Percentiles rank a stretch among this genome's conserved stretches.
These are phyloP conservation scores for Russula olivacea DNA, from an alignment of 768 basidiomycete species.

Conservation along the genomic window DNA sequence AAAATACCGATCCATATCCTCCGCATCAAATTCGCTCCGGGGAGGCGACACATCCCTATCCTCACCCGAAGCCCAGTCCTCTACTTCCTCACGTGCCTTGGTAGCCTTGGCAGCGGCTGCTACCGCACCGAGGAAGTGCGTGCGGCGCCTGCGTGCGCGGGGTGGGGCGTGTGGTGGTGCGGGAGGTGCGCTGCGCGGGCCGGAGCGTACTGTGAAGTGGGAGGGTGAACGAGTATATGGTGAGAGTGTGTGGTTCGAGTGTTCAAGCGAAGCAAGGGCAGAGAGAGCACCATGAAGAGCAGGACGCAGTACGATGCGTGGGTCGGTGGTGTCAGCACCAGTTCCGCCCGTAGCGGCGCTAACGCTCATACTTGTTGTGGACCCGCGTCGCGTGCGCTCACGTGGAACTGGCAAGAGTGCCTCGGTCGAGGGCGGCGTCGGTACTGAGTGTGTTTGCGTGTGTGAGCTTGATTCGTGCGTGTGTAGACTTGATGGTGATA, in stretches of 20 bases:
- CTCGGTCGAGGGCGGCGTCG: constrained; percentile 42
- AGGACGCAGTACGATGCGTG: constrained; percentile 54
- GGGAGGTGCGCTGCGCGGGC: constrained; percentile 48
- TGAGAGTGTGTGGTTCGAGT: constrained; percentile 89
- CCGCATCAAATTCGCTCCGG: constrained; percentile 55
- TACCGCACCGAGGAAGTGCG: constrained; percentile 37
- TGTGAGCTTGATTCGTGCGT: constrained; percentile 47
- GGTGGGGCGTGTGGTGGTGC: constrained; percentile 48
- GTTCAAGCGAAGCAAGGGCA: constrained; percentile 77
- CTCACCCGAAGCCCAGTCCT: constrained; percentile 13
- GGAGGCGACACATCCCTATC: constrained; percentile 24
- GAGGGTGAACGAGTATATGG: constrained; percentile 88
- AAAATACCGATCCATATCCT: constrained; percentile 75
- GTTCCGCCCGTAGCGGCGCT: constrained; percentile 31
- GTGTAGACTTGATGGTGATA: constrained; percentile 47
- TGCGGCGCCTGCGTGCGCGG: constrained; percentile 71
- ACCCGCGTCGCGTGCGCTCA: constrained; percentile 31
- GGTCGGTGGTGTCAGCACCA: constrained; percentile 34
- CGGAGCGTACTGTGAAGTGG: constrained; percentile 89
- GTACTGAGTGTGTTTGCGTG: constrained; percentile 39
- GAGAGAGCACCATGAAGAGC: constrained; percentile 68
- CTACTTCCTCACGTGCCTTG: constrained; percentile 13
- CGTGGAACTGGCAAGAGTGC: constrained; percentile 24
- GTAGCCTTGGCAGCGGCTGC: constrained; percentile 8
- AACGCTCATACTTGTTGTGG: constrained; percentile 34